Evolutionary conservation across 2,329 filamentous ascomycete species (phyloP), one percentile per base, ranked within the genome.

Genomic region (Phaeomoniella chlamydospora): DNA sequence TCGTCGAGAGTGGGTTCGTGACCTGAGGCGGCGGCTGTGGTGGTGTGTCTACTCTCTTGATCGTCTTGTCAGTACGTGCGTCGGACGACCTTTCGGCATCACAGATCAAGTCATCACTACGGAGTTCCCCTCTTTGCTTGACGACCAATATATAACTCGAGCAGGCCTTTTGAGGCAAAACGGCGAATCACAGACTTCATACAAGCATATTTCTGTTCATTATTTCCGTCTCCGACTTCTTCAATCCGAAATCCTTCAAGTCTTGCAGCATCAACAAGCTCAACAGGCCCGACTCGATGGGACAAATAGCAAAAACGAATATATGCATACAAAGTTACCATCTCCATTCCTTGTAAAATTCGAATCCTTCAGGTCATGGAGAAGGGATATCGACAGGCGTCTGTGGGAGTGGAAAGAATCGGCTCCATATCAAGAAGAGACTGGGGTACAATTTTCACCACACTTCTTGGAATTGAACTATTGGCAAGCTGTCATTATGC

Each of bases 31-130:
- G 38, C 73, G 88, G 18, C 65, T 96, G 11, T 96, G 87, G 86
- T 96, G 90, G 88, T 94, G 86, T 59, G 87, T 87, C 2, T 96
- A 96, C 58, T 88, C 84, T 4, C 75, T 96, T 37, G 88, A 96
- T 57, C 74, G 88, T n/a, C 74, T 96, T 4, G 88, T 96, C 35
- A 90, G 85, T 50, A 87, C 85, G 15, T 94, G 87, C 47, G 88
- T 96, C 16, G 88, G 88, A 26, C 70, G 88, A 37, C 90, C 88
- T 4, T 92, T 94, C 50, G 87, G 88, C 18, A 85, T 96, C 43
- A 87, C 81, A n/a, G 90, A 96, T 59, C 83, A 93, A 53, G 84
- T 93, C 43, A 84, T 96, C 49, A 96, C 88, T 11, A 94, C 88
- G 1, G 85, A 94, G 50, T 92, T 94, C 45, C 88, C 88, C 2